phyloP scores from a whole-genome alignment of 2,329 filamentous ascomycete genomes.

The Thielaviopsis euricoi region DNA sequence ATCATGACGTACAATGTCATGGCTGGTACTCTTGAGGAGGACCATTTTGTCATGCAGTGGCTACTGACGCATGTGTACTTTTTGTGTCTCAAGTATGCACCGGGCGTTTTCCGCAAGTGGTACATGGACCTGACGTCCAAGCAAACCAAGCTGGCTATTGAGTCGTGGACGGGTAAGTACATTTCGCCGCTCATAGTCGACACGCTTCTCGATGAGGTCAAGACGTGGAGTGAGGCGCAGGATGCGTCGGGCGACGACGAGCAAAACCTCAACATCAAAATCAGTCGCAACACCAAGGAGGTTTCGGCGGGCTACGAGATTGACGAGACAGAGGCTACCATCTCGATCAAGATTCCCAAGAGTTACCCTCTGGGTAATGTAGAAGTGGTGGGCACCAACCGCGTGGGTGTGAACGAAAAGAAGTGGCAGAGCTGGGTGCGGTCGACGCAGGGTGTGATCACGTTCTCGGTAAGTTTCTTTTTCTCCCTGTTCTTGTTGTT shows the following conservation, averaged over 20 bases:
- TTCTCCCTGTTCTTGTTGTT: not conserved
- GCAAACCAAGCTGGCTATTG: conserved; percentile 63
- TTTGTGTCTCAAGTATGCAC: conserved; percentile 57
- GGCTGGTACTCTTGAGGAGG: conserved; percentile 43
- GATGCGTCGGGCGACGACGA: conserved; percentile 31
- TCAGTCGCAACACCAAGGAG: conserved; percentile 55
- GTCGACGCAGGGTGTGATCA: conserved; percentile 81
- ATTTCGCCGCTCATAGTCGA: conserved; percentile 57
- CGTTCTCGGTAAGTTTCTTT: conserved; percentile 47
- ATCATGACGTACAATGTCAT: conserved; percentile 38
- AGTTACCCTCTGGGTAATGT: conserved; percentile 73
- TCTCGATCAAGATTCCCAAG: conserved; percentile 63
- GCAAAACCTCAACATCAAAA: conserved; percentile 47
- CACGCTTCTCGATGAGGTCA: conserved; percentile 49
- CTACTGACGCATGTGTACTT: conserved; percentile 78
- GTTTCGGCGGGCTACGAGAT: conserved; percentile 73
- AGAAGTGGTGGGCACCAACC: conserved; percentile 57
- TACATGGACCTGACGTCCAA: conserved; percentile 67
- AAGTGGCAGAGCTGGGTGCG: conserved; percentile 89
- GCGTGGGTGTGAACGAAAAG: conserved; percentile 74
- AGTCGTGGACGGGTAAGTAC: conserved; percentile 70
- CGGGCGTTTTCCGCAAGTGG: conserved; percentile 68
- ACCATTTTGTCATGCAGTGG: conserved; percentile 52
- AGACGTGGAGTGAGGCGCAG: conserved; percentile 44
- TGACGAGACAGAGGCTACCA: conserved; percentile 71